Conservation (phyloP, 2,329 filamentous ascomycete species). For the Emergomyces africanus region DNA sequence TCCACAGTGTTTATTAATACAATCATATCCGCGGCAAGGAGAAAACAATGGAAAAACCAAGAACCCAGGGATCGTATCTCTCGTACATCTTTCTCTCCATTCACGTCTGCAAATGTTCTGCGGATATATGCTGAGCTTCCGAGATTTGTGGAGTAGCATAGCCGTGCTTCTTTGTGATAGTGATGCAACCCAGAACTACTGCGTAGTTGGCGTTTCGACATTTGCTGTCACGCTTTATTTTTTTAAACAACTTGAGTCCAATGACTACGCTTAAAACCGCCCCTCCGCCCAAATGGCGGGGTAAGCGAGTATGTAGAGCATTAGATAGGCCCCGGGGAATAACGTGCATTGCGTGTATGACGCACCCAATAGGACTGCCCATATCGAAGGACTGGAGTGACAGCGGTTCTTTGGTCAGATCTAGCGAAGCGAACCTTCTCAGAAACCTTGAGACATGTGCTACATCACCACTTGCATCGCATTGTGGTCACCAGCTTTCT, state of each 20-base stretch:
- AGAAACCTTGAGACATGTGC: no score
- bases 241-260: background rate
- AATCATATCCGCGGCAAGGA: background rate
- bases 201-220: background rate
- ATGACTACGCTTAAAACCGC: background rate
- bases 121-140: conserved; percentile 43
- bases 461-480: no score
- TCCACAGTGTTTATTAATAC: conserved; percentile 32
- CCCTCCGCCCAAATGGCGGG: background rate
- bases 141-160: conserved; percentile 54
- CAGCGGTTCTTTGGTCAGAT: conserved; percentile 18
- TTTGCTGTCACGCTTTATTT: background rate
- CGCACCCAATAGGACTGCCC: conserved; percentile 41
- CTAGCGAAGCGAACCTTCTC: no score
- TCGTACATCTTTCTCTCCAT: conserved; percentile 24
- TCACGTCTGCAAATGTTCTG: conserved; percentile 41
- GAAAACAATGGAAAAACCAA: background rate
- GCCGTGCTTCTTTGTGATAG: conserved; percentile 70
- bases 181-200: conserved; percentile 29
- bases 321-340: background rate
- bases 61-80: background rate
- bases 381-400: conserved; percentile 49
- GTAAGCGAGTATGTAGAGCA: background rate
- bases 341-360: conserved; percentile 2
- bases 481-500: no score